Conservation (phyloP, 345 rosid species). For the Citrus cavaleriei region DNA sequence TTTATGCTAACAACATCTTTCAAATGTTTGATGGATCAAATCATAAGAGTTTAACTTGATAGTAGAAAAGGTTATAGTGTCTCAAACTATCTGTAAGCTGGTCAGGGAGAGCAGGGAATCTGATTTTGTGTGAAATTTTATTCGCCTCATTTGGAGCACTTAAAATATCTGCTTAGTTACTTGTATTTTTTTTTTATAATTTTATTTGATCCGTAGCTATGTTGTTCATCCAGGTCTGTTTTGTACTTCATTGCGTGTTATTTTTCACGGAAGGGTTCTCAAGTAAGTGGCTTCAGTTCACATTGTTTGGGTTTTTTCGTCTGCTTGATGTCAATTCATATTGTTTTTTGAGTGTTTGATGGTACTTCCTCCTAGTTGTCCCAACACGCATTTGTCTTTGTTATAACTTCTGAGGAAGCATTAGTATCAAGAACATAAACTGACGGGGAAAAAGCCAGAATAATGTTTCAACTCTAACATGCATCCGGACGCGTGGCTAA, state of each 20-base stretch:
- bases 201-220: conserved; percentile 13
- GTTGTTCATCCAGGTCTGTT: conserved; percentile 58
- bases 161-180: neutral
- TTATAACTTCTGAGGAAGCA: neutral
- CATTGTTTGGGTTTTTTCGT: conserved; percentile 9
- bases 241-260: conserved; percentile 77
- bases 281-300: conserved; percentile 49
- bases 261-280: conserved; percentile 78
- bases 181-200: neutral
- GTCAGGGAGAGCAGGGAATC: neutral
- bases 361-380: neutral
- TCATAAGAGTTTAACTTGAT: neutral
- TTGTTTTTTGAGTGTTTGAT: neutral
- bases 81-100: neutral
- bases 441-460: neutral
- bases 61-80: neutral
- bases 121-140: neutral
- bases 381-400: neutral
- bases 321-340: neutral
- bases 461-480: neutral
- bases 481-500: neutral
- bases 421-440: neutral
- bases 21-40: neutral
- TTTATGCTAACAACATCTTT: neutral
- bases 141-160: neutral